A percentile compares a stretch with the other conserved stretches of the same genome.
These are phyloP conservation scores for Histomonas meleagridis DNA, from an alignment of 208 protist genomes.

Conservation along the genomic window DNA sequence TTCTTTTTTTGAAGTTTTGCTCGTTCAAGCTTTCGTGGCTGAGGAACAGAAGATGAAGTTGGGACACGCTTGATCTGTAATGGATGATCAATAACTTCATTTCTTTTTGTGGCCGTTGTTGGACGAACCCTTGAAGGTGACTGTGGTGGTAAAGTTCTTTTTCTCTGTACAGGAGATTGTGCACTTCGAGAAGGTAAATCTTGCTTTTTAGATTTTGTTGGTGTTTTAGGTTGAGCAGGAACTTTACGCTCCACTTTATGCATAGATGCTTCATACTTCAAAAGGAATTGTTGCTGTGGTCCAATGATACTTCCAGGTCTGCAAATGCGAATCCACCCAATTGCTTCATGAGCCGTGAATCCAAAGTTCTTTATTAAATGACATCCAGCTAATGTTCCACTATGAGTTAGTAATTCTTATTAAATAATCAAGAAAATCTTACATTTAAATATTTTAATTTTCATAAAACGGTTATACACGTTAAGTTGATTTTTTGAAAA, in stretches of 20 bases:
- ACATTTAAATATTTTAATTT: too few species aligned
- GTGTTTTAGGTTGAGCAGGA: background rate
- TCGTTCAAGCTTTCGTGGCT: background rate
- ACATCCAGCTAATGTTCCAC: slow-evolving; percentile 68
- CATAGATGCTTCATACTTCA: slow-evolving; percentile 45
- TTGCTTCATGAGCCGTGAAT: slow-evolving; percentile 70
- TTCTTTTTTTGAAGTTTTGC: background rate
- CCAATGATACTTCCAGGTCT: slow-evolving; percentile 82
- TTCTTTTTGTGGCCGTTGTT: background rate
- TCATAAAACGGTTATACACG: too few species aligned
- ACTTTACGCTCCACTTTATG: background rate
- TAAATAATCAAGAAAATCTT: too few species aligned
- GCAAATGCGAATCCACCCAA: slow-evolving; percentile 76
- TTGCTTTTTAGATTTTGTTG: background rate
- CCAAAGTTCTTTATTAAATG: slow-evolving; percentile 64
- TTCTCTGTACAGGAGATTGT: background rate
- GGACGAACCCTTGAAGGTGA: background rate
- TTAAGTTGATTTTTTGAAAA: too few species aligned
- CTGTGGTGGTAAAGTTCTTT: background rate
- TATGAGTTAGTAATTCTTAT: too few species aligned
- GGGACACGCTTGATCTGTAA: background rate
- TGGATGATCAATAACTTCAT: background rate
- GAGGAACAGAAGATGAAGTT: background rate
- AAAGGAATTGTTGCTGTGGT: slow-evolving; percentile 78
- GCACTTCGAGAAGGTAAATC: background rate